Conservation (phyloP, 2,329 filamentous ascomycete genomes). For the Phialemonium atrogriseum region DNA sequence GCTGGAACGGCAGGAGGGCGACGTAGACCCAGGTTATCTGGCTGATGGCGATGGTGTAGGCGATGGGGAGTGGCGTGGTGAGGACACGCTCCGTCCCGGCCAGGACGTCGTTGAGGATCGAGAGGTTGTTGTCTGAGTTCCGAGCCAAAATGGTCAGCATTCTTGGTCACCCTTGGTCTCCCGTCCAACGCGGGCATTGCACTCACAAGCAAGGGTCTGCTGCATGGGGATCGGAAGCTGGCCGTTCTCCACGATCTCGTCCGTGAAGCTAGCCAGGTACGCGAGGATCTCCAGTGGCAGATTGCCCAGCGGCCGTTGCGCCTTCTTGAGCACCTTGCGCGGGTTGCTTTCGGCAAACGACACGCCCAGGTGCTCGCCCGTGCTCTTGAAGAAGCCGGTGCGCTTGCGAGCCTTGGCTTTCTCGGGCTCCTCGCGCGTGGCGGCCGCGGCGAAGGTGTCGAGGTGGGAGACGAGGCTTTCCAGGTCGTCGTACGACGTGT, state of each 20-base stretch:
- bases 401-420: conserved; percentile 21
- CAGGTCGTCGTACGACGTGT: conserved; percentile 61
- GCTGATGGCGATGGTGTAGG: conserved; percentile 66
- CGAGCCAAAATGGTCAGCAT: too few species aligned
- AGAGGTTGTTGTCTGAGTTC: conserved; percentile 31
- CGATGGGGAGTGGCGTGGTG: conserved; percentile 62
- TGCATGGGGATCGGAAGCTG: conserved; percentile 39
- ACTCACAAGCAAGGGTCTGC: conserved; percentile 42
- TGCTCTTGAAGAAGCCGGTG: conserved; percentile 35
- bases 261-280: conserved; percentile 54
- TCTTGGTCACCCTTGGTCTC: too few species aligned
- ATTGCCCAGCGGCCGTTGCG: conserved; percentile 61
- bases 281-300: conserved; percentile 63
- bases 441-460: conserved; percentile 53
- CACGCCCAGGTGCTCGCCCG: conserved; percentile 58
- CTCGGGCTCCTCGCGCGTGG: conserved; percentile 27
- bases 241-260: conserved; percentile 43
- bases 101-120: conserved; percentile 55
- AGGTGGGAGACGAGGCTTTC: conserved; percentile 53
- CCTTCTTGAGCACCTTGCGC: conserved; percentile 58
- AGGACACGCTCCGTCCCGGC: conserved; percentile 64
- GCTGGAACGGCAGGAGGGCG: conserved; percentile 64
- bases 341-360: conserved; percentile 63
- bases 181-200: too few species aligned
- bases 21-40: conserved; percentile 75